A percentile compares a stretch with the other conserved stretches of the same genome.
These are phyloP conservation scores for Ogataea paradorogensis DNA, from an alignment of 805 yeast genomes.

Conservation along the genomic window DNA sequence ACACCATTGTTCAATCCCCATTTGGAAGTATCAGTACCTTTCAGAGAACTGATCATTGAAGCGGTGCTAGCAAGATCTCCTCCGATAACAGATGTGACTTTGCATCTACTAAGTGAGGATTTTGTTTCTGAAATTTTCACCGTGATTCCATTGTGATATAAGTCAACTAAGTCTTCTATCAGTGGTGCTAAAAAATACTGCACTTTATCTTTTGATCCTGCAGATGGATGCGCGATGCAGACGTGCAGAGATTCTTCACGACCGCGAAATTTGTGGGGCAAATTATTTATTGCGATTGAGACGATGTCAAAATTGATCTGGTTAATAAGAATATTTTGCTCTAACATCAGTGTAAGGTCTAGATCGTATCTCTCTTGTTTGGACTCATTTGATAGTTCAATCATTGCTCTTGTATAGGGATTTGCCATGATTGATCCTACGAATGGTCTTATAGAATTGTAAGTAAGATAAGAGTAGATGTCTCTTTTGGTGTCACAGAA, in stretches of 20 bases:
- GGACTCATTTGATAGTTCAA: constrained; percentile 6
- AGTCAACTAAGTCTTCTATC: constrained; percentile 13
- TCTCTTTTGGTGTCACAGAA: constrained; percentile 10
- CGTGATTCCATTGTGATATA: constrained; percentile 9
- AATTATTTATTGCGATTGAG: constrained; percentile 12
- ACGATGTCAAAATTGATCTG: constrained; percentile 8
- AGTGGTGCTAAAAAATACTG: constrained; percentile 16
- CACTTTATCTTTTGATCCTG: constrained; percentile 7
- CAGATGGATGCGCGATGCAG: constrained; percentile 11
- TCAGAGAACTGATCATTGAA: constrained; percentile 14
- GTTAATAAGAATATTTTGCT: constrained; percentile 1
- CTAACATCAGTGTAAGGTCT: constrained; percentile 9
- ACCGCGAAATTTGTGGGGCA: constrained; percentile 4
- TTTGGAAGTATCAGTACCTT: constrained; percentile 6
- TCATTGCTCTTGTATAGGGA: constrained; percentile 12
- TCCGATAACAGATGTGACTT: constrained; percentile 10
- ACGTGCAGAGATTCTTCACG: constrained; percentile 16
- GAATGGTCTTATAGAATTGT: constrained; percentile 14
- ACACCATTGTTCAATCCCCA: constrained; percentile 15
- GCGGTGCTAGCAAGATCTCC: constrained; percentile 16
- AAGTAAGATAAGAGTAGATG: constrained; percentile 5
- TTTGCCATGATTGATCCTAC: constrained; percentile 14
- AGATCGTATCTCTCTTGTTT: constrained; percentile 2
- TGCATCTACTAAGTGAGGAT: constrained; percentile 3
- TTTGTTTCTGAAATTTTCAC: constrained; percentile 1